Base-by-base conservation (phyloP, 2,329 filamentous ascomycete species). In the Colletotrichum higginsianum region DNA sequence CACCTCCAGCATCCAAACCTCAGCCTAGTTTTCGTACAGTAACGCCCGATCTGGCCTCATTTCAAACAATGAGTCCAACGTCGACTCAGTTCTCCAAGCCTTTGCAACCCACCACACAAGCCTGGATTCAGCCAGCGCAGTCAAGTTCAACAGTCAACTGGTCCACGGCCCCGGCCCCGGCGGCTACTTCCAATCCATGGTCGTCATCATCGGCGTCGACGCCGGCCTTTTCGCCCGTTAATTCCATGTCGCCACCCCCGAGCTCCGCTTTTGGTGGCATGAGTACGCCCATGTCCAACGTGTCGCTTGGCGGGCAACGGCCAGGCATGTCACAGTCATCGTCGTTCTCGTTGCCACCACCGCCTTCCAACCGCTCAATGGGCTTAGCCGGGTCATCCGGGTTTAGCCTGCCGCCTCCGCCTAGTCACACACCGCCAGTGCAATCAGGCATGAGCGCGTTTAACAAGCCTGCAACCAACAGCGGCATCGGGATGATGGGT, bases 41-140 rank as follows among this genome's bases (percentile, higher is more conserved):
- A 38, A 90, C 88, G 0, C 89, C 89, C 0, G 89, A 91, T 72
- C 82, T 92, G 0, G 83, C 81, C 21, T 82, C 84, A 18, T 89
- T 91, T 74, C 84, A 87, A 58, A 77, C 87, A 21, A 83, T 92
- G 72, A 85, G 86, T 1, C 90, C 90, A 0, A 86, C 87, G 4
- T 83, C 86, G 16, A 92, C 90, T 1, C 90, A 92, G 78, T 92
- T 86, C 77, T 91, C 90, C 2, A 86, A 91, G 72, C 90, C 90
- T 0, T 79, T 91, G 40, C 88, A 88, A 66, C 87, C 88, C 61
- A 74, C 78, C 55, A 74, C 61, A 50, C 58, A 72, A 26, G 74
- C 71, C 55, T 71, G 74, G 12, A 77, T 74, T 16, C 72, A 53
- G 42, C 75, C 68, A 30, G 72, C 76, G 15, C 66, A 66, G 26